A percentile compares a stretch with the other conserved stretches of the same genome.
Conservation (phyloP, 176 grass and related monocot genomes). For the Thalia dealbata region DNA sequence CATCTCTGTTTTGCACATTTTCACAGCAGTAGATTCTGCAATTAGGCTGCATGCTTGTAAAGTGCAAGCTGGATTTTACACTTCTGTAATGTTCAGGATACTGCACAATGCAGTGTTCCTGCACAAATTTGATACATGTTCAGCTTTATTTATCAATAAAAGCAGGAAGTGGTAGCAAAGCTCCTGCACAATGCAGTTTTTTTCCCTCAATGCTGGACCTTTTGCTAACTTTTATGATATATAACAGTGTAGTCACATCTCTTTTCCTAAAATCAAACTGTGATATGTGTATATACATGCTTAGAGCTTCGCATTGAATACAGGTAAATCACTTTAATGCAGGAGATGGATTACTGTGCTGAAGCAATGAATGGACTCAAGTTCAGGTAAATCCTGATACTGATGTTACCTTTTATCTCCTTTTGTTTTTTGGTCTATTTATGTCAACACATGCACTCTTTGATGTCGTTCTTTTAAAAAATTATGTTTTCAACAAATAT, state of each 20-base stretch:
- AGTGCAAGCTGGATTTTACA: too few relatives aligned
- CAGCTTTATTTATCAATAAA: too few relatives aligned
- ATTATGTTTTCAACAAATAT: background rate
- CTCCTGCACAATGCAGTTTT: too few relatives aligned
- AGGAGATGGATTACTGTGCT: slow-evolving; percentile 99
- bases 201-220: background rate
- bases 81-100: too few relatives aligned
- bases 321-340: slow-evolving; percentile 99
- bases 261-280: slow-evolving; percentile 5
- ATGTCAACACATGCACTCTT: background rate
- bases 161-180: too few relatives aligned
- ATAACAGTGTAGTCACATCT: background rate
- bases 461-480: background rate
- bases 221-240: background rate
- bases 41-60: too few relatives aligned
- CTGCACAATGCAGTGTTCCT: too few relatives aligned
- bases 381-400: slow-evolving; percentile 45
- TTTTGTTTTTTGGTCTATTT: background rate
- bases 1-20: too few relatives aligned
- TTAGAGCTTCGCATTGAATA: slow-evolving; percentile 98
- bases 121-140: too few relatives aligned
- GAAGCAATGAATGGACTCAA: slow-evolving; percentile 89
- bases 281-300: slow-evolving; percentile 33
- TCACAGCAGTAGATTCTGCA: too few relatives aligned
- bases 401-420: background rate